Evolutionary conservation across 495 filamentous ascomycete species (phyloP).

Genomic region (Xylaria flabelliformis): DNA sequence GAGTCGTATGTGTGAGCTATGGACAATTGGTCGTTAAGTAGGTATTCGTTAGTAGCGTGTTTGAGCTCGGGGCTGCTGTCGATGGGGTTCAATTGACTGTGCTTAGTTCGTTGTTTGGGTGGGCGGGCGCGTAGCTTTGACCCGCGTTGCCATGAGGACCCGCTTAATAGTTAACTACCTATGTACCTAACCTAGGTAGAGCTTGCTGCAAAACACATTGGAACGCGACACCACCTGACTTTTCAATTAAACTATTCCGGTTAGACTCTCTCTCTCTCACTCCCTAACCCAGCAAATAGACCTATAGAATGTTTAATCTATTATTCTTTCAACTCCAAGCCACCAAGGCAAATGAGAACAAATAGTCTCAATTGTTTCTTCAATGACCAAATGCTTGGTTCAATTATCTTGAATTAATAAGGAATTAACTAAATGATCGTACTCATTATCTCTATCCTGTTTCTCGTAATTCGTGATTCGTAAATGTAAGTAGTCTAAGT

Average conservation of each 20-base stretch:
- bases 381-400: not conserved
- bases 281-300: too few species aligned
- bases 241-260: conserved; percentile 18
- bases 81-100: conserved; percentile 7
- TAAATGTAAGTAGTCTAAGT: conserved; percentile 8
- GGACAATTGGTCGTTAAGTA: conserved; percentile 21
- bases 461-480: conserved; percentile 18
- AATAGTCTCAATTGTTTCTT: not conserved
- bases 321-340: not conserved
- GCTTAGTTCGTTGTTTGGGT: not conserved
- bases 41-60: not conserved
- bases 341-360: not conserved
- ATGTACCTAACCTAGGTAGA: too few species aligned
- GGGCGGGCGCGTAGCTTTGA: conserved; percentile 10
- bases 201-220: not conserved
- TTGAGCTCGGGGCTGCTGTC: not conserved
- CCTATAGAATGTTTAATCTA: not conserved
- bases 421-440: not conserved
- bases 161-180: not conserved
- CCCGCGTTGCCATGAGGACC: conserved; percentile 16
- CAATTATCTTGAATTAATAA: not conserved
- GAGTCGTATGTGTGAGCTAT: conserved; percentile 9
- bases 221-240: conserved; percentile 22
- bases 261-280: not conserved
- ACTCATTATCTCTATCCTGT: not conserved